Base-by-base conservation (phyloP, 179 eudicot genomes). In the Beta corolliflora region DNA sequence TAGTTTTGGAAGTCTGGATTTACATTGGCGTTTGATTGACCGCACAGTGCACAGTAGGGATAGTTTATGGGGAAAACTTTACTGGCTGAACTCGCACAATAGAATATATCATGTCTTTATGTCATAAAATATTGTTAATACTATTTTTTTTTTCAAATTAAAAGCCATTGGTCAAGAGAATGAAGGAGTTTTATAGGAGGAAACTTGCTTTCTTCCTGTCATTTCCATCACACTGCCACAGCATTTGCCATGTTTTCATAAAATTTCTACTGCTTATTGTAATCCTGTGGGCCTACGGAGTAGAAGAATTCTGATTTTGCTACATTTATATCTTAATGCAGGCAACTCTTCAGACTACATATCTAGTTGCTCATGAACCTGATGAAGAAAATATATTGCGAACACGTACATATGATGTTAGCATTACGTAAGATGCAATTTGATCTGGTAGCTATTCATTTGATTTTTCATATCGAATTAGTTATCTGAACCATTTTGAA, bases 361-460 rank as follows among this genome's bases (percentile, higher is more conserved):
- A 94, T 85, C 91, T 96, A 19, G 93, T 92, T 76, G 98, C 98
- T 82, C 90, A 96, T 81, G 99, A 96, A 86, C 98, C 99, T 78
- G 98, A 96, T 83, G 98, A 94, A 78, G 99, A 94, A 85, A 94
- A 96, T 84, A 96, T 96, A 79, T 85, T 96, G 46, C 84, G 97
- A 73, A 94, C 99, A 44, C 93, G 98, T 75, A 94, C 99, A 73
- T 96, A 96, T 89, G 99, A 96, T 88, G 91, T 96, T 83, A 96
- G 98, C 96, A 93, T 96, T 84, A 90, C 99, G 99, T 96, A 91
- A 84, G 92, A 74, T 15, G 63, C 63, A 54, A 4, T 55, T n/a
- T 60, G 10, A 5, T 7, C 25, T 29, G 15, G 79, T 56, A 79
- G 48, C 45, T 63, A 13, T 74, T 76, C 55, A 18, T 81, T 45